Conservation (phyloP, 441 rosid species). For the Cnidoscolus chayamansa region DNA sequence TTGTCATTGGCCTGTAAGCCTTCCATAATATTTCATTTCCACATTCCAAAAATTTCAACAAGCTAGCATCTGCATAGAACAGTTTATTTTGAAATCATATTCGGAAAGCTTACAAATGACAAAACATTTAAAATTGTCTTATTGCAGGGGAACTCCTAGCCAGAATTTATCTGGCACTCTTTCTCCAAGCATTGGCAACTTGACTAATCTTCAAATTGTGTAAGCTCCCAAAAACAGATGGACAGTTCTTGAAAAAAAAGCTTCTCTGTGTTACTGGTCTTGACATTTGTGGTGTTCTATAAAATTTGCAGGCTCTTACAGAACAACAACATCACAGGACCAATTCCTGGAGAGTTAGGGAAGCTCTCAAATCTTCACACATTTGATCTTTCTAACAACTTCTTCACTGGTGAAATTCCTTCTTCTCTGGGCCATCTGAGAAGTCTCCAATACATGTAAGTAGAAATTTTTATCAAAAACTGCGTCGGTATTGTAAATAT, state of each 20-base stretch:
- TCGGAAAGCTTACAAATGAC: neutral
- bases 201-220: conserved; percentile 91
- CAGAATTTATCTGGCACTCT: conserved; percentile 91
- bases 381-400: conserved; percentile 82
- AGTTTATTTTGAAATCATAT: neutral
- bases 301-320: conserved; percentile 63
- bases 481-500: neutral
- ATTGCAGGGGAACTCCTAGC: conserved; percentile 85
- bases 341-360: conserved; percentile 68
- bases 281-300: conserved; percentile 12
- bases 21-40: neutral
- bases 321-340: conserved; percentile 86
- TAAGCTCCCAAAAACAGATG: conserved; percentile 31
- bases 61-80: neutral
- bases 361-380: conserved; percentile 72
- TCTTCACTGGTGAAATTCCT: conserved; percentile 66
- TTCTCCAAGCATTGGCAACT: conserved; percentile 90
- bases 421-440: conserved; percentile 50
- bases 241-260: neutral
- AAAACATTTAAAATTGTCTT: conserved; percentile 13
- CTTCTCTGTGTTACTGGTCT: neutral
- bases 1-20: conserved; percentile 94
- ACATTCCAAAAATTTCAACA: neutral
- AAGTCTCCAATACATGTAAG: conserved; percentile 82
- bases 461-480: conserved; percentile 7